These are phyloP conservation scores for Yarrowia galli DNA, from an alignment of 1,139 yeast genomes.

Conservation along the genomic window DNA sequence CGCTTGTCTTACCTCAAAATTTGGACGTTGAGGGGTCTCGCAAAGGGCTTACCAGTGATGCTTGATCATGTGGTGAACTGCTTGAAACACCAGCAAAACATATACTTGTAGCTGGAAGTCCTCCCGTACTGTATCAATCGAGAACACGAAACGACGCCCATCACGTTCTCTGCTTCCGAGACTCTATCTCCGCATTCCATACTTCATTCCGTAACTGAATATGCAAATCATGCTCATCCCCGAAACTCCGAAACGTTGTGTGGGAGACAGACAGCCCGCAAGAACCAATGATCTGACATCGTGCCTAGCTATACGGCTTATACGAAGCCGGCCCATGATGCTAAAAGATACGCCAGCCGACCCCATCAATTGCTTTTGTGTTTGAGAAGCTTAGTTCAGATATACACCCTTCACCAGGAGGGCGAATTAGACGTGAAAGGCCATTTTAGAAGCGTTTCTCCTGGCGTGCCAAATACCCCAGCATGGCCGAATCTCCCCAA, in stretches of 20 bases:
- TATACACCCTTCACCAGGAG: neutral
- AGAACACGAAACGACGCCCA: neutral
- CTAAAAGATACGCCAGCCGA: conserved; percentile 2
- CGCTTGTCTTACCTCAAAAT: neutral
- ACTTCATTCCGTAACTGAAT: neutral
- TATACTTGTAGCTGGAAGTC: no score
- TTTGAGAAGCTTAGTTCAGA: neutral
- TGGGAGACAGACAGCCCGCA: neutral
- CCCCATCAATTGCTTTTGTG: neutral
- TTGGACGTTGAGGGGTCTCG: neutral
- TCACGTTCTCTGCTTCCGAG: neutral
- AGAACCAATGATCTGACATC: conserved; percentile 15
- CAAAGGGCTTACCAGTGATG: neutral
- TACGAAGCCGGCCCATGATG: neutral
- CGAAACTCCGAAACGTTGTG: conserved; percentile 32
- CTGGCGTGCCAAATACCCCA: neutral
- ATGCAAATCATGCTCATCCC: conserved; percentile 6
- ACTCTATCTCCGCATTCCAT: conserved; percentile 2
- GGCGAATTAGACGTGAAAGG: no score
- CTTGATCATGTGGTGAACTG: no score
- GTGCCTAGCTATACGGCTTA: conserved; percentile 1
- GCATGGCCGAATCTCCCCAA: neutral
- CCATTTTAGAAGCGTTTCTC: no score
- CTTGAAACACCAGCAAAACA: no score
- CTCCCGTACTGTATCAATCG: neutral